Evolutionary conservation across 192 early-diverging fungal genomes (phyloP).

Genomic region (Cetraspora pellucida): DNA sequence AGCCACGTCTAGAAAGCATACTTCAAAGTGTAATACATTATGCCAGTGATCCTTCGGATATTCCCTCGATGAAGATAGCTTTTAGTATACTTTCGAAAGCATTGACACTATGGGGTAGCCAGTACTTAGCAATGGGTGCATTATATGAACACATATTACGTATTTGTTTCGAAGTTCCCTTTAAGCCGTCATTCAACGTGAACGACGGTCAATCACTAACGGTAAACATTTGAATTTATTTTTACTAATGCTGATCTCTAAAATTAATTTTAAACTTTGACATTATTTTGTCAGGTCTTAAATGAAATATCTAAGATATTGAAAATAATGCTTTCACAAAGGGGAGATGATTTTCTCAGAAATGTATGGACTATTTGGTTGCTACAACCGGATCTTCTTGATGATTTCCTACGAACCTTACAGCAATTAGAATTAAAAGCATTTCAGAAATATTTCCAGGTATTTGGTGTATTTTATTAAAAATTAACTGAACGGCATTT

Average conservation of each 20-base stretch:
- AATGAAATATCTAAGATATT: conserved; percentile 60
- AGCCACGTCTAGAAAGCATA: conserved; percentile 59
- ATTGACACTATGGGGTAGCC: conserved; percentile 63
- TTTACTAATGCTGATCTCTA: conserved; percentile 39
- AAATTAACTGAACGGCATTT: neutral
- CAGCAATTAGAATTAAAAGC: conserved; percentile 65
- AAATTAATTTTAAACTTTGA: conserved; percentile 37
- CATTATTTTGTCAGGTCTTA: conserved; percentile 42
- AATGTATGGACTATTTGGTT: conserved; percentile 63
- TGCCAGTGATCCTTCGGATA: conserved; percentile 64
- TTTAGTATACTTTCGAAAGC: conserved; percentile 72
- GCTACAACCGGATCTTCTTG: conserved; percentile 62
- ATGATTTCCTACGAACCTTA: conserved; percentile 76
- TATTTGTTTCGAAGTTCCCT: conserved; percentile 78
- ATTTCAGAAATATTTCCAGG: conserved; percentile 76
- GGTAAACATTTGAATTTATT: conserved; percentile 42
- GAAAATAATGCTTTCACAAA: conserved; percentile 57
- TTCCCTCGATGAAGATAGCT: conserved; percentile 63
- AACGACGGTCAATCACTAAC: conserved; percentile 75
- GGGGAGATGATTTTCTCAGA: conserved; percentile 60
- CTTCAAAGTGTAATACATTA: conserved; percentile 70
- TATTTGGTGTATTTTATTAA: conserved; percentile 28
- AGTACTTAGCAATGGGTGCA: conserved; percentile 24
- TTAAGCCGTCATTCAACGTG: conserved; percentile 70
- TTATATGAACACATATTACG: conserved; percentile 73